These are phyloP conservation scores for Lagenidium giganteum DNA, from an alignment of 352 stramenopile genomes.

Conservation along the genomic window DNA sequence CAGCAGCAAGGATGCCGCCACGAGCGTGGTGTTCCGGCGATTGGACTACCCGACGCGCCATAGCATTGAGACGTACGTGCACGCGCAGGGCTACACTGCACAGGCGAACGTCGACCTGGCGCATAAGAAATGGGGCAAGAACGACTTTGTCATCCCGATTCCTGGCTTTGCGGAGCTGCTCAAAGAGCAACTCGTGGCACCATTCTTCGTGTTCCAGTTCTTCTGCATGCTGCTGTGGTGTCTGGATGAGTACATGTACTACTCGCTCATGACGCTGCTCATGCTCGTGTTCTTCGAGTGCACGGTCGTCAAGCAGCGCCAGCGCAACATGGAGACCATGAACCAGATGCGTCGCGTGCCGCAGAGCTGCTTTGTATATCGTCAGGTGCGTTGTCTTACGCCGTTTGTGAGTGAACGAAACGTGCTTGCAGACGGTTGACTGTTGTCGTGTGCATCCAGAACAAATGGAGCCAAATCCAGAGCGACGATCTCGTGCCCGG, in stretches of 20 bases:
- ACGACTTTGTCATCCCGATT: constrained; percentile 86
- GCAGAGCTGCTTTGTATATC: constrained; percentile 77
- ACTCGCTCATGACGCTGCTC: constrained; percentile 92
- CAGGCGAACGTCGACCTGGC: constrained; percentile 15
- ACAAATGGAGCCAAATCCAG: constrained; percentile 52
- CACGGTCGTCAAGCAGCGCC: constrained; percentile 88
- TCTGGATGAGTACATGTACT: constrained; percentile 98
- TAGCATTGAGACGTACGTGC: constrained; percentile 19
- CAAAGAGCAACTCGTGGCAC: constrained; percentile 90
- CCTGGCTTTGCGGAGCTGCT: constrained; percentile 84
- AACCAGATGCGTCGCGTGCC: constrained; percentile 71
- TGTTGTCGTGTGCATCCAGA: constrained; percentile 12
- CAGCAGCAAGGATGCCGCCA: constrained; percentile 1
- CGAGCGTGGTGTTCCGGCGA: constrained; percentile 25
- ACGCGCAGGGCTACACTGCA: constrained; percentile 12
- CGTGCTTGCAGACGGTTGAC: not conserved
- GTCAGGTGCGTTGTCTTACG: constrained; percentile 17
- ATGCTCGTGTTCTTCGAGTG: constrained; percentile 95
- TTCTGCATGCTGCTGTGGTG: constrained; percentile 96
- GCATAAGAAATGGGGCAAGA: constrained; percentile 40
- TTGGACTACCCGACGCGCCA: constrained; percentile 39
- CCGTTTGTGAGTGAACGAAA: not conserved
- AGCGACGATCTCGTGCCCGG: constrained; percentile 76
- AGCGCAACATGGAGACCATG: constrained; percentile 86
- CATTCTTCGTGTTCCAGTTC: constrained; percentile 97